phyloP scores from a whole-genome alignment of 1,139 yeast genomes.

The Kodamaea alishanica region DNA sequence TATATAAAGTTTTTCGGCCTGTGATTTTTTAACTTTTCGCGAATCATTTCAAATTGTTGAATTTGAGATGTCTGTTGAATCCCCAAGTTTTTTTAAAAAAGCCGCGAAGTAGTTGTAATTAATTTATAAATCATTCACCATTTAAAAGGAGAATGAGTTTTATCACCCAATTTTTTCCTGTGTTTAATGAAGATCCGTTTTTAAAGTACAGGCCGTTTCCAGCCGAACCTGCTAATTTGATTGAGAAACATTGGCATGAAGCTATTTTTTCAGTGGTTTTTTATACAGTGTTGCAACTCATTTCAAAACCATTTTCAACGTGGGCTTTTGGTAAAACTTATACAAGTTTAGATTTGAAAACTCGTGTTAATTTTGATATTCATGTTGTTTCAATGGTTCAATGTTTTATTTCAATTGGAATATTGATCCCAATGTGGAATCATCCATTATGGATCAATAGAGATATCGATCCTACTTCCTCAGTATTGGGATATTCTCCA shows the following conservation, averaged over 20 bases:
- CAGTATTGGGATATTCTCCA: conserved; percentile 66
- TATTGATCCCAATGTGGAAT: conserved; percentile 58
- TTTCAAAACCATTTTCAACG: conserved; percentile 37
- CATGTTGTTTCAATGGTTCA: conserved; percentile 89
- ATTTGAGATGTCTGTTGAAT: too few relatives aligned
- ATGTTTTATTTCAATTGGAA: conserved; percentile 52
- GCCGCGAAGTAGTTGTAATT: background rate
- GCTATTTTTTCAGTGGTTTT: conserved; percentile 36
- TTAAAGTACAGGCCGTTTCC: conserved; percentile 48
- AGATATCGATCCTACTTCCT: conserved; percentile 34
- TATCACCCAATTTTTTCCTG: conserved; percentile 18
- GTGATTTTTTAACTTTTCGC: too few relatives aligned
- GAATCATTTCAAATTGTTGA: too few relatives aligned
- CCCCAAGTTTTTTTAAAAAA: background rate
- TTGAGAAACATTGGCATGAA: conserved; percentile 55
- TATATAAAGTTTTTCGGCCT: too few relatives aligned
- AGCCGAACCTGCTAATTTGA: conserved; percentile 21
- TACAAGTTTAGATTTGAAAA: conserved; percentile 41
- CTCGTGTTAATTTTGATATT: conserved; percentile 72
- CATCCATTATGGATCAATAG: conserved; percentile 47
- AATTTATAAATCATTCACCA: too few relatives aligned
- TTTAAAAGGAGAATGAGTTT: too few relatives aligned
- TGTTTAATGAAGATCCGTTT: conserved; percentile 41
- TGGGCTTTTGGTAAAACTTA: conserved; percentile 46
- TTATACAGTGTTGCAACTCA: conserved; percentile 34